Evolutionary conservation across 371 early-diverging fungal genomes (phyloP), one percentile per base, ranked within the genome.

Genomic region (Fennellomyces sp.): DNA sequence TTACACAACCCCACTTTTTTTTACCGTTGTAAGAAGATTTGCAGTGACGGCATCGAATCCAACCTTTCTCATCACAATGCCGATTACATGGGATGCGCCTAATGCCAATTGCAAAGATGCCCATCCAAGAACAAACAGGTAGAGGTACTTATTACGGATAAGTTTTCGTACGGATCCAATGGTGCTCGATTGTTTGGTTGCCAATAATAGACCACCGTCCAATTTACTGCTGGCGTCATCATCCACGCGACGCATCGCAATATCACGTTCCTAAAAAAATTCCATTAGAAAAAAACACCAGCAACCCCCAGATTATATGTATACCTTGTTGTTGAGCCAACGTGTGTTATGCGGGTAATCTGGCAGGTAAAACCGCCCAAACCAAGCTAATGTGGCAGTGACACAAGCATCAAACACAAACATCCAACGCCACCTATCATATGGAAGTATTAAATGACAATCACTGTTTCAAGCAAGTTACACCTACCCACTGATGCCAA

Each of bases 11-110:
- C 19, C 11, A 13, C 5, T 38, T 21, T 7, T 17, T 25, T 67
- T 65, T 68, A 81, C 81, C n/a, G 78, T 70, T 0, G 76, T 74
- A 25, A 81, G 48, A 7, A 81, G 28, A 54, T 81, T 81, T 2
- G 81, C 70, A 21, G 78, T 69, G 19, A 81, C 65, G n/a, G 81
- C 71, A 54, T 76, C 81, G 60, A 65, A 81, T 0, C 76, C 81
- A 2, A 74, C 8, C 54, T 77, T 77, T 35, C 70, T 81, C 11
- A 75, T 66, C 2, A 78, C 73, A 28, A 81, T 76, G 6, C 81
- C 81, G 26, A 81, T 41, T 0, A 75, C 74, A 39, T 69, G 72
- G 10, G 64, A 13, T 3, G 76, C 74, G 5, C 78, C 78, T 47
- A 72, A 33, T 0, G 78, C 64, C 10, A 70, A 49, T 56, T 78